phyloP scores from a whole-genome alignment of 139 green algal species.

The Eudorina sp. region DNA sequence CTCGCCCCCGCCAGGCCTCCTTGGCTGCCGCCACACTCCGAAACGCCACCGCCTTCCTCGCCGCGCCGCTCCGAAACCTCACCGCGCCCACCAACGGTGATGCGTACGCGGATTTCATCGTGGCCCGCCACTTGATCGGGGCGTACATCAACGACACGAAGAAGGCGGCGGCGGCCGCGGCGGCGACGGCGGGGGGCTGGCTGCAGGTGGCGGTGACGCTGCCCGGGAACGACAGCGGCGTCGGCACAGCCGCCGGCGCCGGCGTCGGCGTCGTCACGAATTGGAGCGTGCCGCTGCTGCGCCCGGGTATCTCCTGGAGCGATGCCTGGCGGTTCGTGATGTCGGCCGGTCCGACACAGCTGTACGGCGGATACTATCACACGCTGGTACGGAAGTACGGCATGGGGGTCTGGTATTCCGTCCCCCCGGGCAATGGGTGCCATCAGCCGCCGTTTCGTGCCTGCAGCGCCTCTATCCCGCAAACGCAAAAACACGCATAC shows the following conservation, averaged over 20 bases:
- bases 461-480: no score
- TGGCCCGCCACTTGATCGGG: constrained; percentile 9
- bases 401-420: not conserved
- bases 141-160: constrained; percentile 18
- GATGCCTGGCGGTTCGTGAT: constrained; percentile 33
- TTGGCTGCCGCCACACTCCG: not conserved
- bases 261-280: not conserved
- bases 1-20: not conserved
- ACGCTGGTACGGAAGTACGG: constrained; percentile 9
- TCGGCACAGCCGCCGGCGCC: no score
- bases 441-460: no score
- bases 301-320: constrained; percentile 22
- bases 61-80: not conserved
- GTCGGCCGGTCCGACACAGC: constrained; percentile 7
- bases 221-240: no score
- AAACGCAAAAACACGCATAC: no score
- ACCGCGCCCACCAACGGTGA: constrained; percentile 32
- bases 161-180: not conserved
- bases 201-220: not conserved
- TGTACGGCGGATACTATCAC: constrained; percentile 2
- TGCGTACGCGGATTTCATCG: constrained; percentile 19
- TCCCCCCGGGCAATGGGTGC: no score
- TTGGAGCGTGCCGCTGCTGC: constrained; percentile 7
- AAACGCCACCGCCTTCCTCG: not conserved
- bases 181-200: not conserved